Conservation (phyloP, 192 early-diverging fungal genomes). For the Diversispora eburnea region DNA sequence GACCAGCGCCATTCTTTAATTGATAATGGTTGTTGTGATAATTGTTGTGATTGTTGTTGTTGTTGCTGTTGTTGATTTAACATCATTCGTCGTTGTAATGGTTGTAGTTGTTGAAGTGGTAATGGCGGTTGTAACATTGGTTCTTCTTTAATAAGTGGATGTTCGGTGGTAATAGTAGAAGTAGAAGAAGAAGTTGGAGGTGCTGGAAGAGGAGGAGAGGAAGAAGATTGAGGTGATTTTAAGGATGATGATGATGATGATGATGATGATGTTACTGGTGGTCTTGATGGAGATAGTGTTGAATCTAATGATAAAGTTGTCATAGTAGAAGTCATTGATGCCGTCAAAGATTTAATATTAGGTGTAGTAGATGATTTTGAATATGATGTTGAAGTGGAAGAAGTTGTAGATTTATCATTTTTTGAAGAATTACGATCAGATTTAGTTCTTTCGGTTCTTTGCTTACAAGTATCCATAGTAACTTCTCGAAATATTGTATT, state of each 20-base stretch:
- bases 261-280: neutral
- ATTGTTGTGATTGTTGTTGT: neutral
- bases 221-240: neutral
- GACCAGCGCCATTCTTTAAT: slow-evolving; percentile 15
- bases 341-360: neutral
- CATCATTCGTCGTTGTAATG: neutral
- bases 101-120: neutral
- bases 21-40: neutral
- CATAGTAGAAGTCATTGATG: neutral
- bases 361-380: no score
- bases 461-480: slow-evolving; percentile 8
- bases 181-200: neutral
- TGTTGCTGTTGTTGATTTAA: neutral
- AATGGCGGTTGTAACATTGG: no score
- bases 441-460: slow-evolving; percentile 8
- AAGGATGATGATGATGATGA: neutral
- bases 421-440: neutral
- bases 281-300: neutral
- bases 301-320: neutral
- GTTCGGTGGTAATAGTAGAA: no score
- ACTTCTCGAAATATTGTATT: slow-evolving; percentile 11
- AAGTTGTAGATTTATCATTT: neutral
- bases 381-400: neutral
- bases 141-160: no score
- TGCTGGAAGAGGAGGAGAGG: neutral